Percentiles rank a stretch among this genome's conserved stretches.
Conservation (phyloP, 2,329 filamentous ascomycete genomes). For the Ilyonectria destructans region DNA sequence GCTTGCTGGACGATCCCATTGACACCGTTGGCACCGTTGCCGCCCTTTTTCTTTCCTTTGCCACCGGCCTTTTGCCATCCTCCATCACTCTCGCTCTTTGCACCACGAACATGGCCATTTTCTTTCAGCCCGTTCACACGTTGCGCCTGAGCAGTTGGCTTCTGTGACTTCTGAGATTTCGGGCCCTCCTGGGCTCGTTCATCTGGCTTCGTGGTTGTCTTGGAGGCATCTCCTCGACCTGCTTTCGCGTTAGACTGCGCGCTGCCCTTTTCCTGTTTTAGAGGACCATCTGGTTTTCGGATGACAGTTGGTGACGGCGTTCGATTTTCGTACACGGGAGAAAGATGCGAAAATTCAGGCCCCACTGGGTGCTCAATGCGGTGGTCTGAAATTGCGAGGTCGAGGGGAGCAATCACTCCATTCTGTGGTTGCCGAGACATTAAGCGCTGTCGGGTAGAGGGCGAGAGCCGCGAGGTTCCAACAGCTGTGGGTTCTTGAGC, state of each 20-base stretch:
- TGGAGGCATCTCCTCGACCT: constrained; percentile 39
- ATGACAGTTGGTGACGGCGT: constrained; percentile 78
- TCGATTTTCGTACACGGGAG: constrained; percentile 82
- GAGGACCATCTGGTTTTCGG: constrained; percentile 66
- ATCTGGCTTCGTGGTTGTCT: constrained; percentile 28
- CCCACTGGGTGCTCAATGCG: constrained; percentile 55
- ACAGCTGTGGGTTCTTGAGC: constrained; percentile 53
- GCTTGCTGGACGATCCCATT: constrained; percentile 58
- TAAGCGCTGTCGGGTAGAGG: constrained; percentile 56
- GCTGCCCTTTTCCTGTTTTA: constrained; percentile 48
- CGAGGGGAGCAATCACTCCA: constrained; percentile 69
- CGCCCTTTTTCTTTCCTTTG: constrained; percentile 65
- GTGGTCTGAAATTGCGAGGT: constrained; percentile 67
- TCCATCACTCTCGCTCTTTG: constrained; percentile 69
- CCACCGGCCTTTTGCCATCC: constrained; percentile 73
- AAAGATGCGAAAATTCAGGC: constrained; percentile 70
- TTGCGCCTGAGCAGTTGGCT: constrained; percentile 45
- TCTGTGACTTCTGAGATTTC: constrained; percentile 49
- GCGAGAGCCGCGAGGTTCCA: constrained; percentile 51
- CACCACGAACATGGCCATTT: constrained; percentile 69
- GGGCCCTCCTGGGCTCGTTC: constrained; percentile 35
- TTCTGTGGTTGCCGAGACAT: constrained; percentile 63
- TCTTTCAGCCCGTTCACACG: constrained; percentile 62
- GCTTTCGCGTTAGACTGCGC: constrained; percentile 39
- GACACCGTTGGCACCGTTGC: constrained; percentile 59